Base-by-base conservation (phyloP, 495 filamentous ascomycete species). In the Neurospora sp. region DNA sequence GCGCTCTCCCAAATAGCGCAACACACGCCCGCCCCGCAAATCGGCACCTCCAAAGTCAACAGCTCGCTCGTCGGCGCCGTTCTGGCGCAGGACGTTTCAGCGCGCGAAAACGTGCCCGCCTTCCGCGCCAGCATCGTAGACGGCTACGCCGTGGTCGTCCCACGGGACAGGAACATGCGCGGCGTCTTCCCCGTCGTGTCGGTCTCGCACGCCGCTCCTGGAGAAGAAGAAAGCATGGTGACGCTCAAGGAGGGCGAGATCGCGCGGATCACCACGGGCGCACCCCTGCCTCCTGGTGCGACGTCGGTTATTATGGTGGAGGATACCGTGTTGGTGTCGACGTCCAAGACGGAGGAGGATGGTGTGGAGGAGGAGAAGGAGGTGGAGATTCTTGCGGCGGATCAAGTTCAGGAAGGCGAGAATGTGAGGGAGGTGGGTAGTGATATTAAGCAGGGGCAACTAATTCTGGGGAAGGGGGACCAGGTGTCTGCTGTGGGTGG, bases 251-350 rank as follows among this genome's bases (percentile, higher is more conserved):
- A 85, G 59, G 94, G 94, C 0, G 87, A 94, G 73, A 90, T 98
- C 42, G 89, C 96, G 9, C 83, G 96, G 39, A 97, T 98, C 74
- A 98, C 96, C 2, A 99, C 96, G 0, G 96, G 96, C 0, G 96
- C 96, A 5, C 95, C 96, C 14, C 83, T 99, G 3, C 96, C 96
- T 4, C 88, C 90, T 0, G 93, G 94, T 5, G 93, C 96, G 14
- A 97, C 92, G 45, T 90, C 94, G 3, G 95, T 98, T 18, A 91
- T 97, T 27, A 99, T 98, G 96, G 96, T 98, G 3, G 96, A 99
- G 83, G 96, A 98, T 77, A 98, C 96, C 0, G 82, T 88, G 2
- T 81, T 98, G 12, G 88, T 85, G 45, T 88, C 86, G 4, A 87
- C 97, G 72, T 96, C 98, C 81, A 95, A 98, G 81, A 89, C 89